phyloP scores from a whole-genome alignment of 2,329 filamentous ascomycete species.

The Penicillium sp. region DNA sequence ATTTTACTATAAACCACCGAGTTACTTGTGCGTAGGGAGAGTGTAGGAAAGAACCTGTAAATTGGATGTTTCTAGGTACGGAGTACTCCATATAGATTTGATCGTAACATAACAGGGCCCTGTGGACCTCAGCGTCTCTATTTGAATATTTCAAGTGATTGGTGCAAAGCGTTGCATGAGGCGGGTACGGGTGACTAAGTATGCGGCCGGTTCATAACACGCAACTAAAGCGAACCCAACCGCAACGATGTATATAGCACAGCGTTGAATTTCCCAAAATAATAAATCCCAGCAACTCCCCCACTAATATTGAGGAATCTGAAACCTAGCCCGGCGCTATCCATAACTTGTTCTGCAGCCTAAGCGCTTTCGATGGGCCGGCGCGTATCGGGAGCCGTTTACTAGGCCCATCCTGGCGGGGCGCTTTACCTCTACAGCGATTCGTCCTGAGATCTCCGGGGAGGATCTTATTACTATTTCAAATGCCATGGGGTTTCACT shows the following conservation, averaged over 20 bases:
- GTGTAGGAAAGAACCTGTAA: not conserved
- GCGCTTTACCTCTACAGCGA: conserved; percentile 11
- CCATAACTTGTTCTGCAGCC: conserved; percentile 5
- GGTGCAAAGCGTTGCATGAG: not conserved
- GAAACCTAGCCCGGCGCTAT: conserved; percentile 11
- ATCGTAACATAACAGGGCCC: not conserved
- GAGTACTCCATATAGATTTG: not conserved
- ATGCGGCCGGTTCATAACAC: too few relatives aligned
- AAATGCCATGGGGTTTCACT: conserved; percentile 29
- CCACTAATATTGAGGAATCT: not conserved
- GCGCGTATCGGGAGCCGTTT: conserved; percentile 24
- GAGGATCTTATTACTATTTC: not conserved
- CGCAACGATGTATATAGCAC: not conserved
- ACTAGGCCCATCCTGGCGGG: conserved; percentile 10
- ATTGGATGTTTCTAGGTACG: not conserved
- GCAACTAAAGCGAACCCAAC: too few relatives aligned
- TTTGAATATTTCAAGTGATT: not conserved
- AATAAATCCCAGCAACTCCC: not conserved
- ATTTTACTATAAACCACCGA: conserved; percentile 20
- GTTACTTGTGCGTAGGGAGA: not conserved
- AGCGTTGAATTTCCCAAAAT: not conserved
- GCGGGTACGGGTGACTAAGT: not conserved
- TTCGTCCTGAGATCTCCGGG: conserved; percentile 1
- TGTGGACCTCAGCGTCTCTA: not conserved
- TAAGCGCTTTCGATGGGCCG: conserved; percentile 22